Conservation (phyloP, 2,329 filamentous ascomycete genomes). For the Arthrobotrys pseudoclavata region DNA sequence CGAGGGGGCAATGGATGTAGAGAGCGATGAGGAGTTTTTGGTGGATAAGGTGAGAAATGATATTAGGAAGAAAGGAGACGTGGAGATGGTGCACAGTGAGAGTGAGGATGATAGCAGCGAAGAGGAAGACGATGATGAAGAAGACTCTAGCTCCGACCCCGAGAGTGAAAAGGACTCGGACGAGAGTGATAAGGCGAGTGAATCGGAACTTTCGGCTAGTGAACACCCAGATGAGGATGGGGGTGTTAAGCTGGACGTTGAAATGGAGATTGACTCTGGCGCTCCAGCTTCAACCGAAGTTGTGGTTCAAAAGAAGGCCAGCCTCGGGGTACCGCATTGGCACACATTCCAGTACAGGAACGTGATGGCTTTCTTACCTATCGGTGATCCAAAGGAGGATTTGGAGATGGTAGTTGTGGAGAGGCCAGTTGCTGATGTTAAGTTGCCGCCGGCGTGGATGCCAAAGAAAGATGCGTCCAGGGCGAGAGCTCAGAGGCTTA, state of each 20-base stretch:
- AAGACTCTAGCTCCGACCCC: conserved; percentile 8
- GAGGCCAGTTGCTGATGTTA: conserved; percentile 84
- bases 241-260: conserved; percentile 43
- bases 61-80: conserved; percentile 21
- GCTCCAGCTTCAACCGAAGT: conserved; percentile 3
- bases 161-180: conserved; percentile 31
- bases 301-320: conserved; percentile 60
- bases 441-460: conserved; percentile 73
- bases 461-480: conserved; percentile 38
- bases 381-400: conserved; percentile 65
- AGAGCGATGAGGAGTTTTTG: conserved; percentile 64
- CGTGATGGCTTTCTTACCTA: conserved; percentile 81
- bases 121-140: conserved; percentile 64
- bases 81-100: conserved; percentile 50
- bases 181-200: conserved; percentile 27
- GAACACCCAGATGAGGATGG: conserved; percentile 60
- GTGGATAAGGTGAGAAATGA: conserved; percentile 57
- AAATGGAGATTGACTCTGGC: conserved; percentile 48
- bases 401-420: conserved; percentile 90
- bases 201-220: conserved; percentile 53
- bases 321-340: conserved; percentile 72
- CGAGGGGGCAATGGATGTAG: conserved; percentile 61
- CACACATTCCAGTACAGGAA: conserved; percentile 92
- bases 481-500: conserved; percentile 27
- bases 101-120: conserved; percentile 40